These are phyloP conservation scores for Achaetomium macrosporum DNA, from an alignment of 2,329 filamentous ascomycete genomes.

Conservation along the genomic window DNA sequence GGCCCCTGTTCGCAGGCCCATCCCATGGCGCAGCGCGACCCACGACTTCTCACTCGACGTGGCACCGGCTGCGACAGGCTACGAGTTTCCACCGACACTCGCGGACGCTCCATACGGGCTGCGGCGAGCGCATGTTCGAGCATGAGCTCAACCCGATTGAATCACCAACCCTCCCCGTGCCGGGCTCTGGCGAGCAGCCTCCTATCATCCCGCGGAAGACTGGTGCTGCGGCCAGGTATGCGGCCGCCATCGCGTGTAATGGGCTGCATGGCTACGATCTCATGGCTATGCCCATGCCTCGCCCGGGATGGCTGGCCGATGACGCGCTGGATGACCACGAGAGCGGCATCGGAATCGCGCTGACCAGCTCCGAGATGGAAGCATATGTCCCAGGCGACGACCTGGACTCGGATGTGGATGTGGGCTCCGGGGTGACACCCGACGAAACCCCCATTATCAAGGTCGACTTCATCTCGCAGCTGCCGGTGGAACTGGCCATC, in stretches of 20 bases:
- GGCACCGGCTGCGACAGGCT: slow-evolving; percentile 47
- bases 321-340: slow-evolving; percentile 52
- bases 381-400: slow-evolving; percentile 30
- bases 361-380: slow-evolving; percentile 40
- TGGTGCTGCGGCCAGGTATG: slow-evolving; percentile 55
- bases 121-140: slow-evolving; percentile 26
- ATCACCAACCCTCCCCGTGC: slow-evolving; percentile 39
- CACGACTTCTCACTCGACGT: slow-evolving; percentile 44
- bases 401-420: slow-evolving; percentile 33
- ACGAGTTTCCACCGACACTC: slow-evolving; percentile 45
- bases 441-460: slow-evolving; percentile 41
- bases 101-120: slow-evolving; percentile 40
- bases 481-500: slow-evolving; percentile 55
- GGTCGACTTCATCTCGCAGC: slow-evolving; percentile 51
- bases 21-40: slow-evolving; percentile 29
- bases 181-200: slow-evolving; percentile 47
- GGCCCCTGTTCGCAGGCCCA: slow-evolving; percentile 21
- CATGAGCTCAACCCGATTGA: slow-evolving; percentile 31
- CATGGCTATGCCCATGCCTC: slow-evolving; percentile 29
- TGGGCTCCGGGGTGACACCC: slow-evolving; percentile 25
- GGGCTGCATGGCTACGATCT: slow-evolving; percentile 33
- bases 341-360: slow-evolving; percentile 58
- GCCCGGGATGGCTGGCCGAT: slow-evolving; percentile 43
- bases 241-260: slow-evolving; percentile 54
- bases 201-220: slow-evolving; percentile 55